phyloP scores from a whole-genome alignment of 306 rosid genomes.

The Begonia peltatifolia region DNA sequence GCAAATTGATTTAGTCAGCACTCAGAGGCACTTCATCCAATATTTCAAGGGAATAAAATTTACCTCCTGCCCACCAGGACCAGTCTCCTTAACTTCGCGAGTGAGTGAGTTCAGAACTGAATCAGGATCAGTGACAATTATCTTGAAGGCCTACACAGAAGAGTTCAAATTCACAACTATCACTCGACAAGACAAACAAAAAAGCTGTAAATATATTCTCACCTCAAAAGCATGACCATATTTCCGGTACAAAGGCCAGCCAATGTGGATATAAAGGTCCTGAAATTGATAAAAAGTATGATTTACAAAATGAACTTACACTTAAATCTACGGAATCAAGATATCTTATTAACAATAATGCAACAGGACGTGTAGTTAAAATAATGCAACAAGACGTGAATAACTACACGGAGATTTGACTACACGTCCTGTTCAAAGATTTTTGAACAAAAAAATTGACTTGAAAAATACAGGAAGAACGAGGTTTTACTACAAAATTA shows the following conservation, averaged over 20 bases:
- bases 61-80: constrained; percentile 95
- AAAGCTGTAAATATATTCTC: background rate
- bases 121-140: constrained; percentile 83
- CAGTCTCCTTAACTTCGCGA: constrained; percentile 67
- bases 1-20: constrained; percentile 4
- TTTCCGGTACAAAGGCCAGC: constrained; percentile 93
- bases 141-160: constrained; percentile 69
- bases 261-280: constrained; percentile 81
- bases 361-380: too few relatives aligned
- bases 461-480: too few relatives aligned
- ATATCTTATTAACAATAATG: too few relatives aligned
- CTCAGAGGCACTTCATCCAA: background rate
- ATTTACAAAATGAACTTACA: background rate
- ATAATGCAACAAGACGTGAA: too few relatives aligned
- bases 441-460: too few relatives aligned
- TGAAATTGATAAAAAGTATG: constrained; percentile 19
- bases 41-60: constrained; percentile 1
- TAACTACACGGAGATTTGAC: too few relatives aligned
- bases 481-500: too few relatives aligned
- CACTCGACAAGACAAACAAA: constrained; percentile 3
- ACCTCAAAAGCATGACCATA: constrained; percentile 98
- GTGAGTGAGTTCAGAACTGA: constrained; percentile 62
- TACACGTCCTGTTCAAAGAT: too few relatives aligned
- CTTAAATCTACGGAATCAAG: background rate
- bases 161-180: constrained; percentile 2